Evolutionary conservation across 1,284 basidiomycete genomes (phyloP), one percentile per base, ranked within the genome.

Genomic region (Cerrena zonata): DNA sequence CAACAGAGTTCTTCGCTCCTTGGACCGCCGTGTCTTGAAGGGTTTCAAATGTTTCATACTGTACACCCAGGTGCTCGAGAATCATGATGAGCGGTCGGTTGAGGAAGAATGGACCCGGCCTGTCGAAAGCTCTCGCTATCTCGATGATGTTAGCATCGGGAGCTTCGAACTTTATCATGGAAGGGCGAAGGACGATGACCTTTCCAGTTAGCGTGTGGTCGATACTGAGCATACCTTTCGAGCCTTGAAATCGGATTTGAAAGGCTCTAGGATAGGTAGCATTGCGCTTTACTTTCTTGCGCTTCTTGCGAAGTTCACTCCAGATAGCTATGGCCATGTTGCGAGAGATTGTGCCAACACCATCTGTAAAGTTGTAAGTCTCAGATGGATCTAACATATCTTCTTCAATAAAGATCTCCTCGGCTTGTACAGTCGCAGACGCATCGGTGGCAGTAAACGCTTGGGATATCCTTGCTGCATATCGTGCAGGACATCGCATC

Each of bases 91-190:
- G 66, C 0, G 84, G 84, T 1, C 84, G 70, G 54, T 87, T 85
- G n/a, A 87, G 70, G 56, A 74, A 84, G 54, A 73, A 83, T 11
- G 66, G 64, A 11, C 76, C 73, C 0, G 84, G 83, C 49, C 70
- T 70, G 55, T 80, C 75, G 63, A 88, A 88, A 3, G 78, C 75
- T 37, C 72, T 66, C 0, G 84, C 84, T 39, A 89, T 80, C 60
- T 87, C 85, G 21, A 88, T 82, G 48, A 89, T 80, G 10, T 73
- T 71, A 3, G 75, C 38, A 19, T 74, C 71, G 21, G 73, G 73
- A 2, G 74, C 75, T 2, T 76, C 68, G 58, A 91, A 92, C 59
- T 92, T 92, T 46, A 74, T 74, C 87, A 91, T 90, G 0, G 83
- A 87, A 2, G 73, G 69, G 18, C 89, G 73, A 11, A 90, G 57